These are phyloP conservation scores for Murraya paniculata DNA, from an alignment of 345 rosid genomes.

Conservation along the genomic window DNA sequence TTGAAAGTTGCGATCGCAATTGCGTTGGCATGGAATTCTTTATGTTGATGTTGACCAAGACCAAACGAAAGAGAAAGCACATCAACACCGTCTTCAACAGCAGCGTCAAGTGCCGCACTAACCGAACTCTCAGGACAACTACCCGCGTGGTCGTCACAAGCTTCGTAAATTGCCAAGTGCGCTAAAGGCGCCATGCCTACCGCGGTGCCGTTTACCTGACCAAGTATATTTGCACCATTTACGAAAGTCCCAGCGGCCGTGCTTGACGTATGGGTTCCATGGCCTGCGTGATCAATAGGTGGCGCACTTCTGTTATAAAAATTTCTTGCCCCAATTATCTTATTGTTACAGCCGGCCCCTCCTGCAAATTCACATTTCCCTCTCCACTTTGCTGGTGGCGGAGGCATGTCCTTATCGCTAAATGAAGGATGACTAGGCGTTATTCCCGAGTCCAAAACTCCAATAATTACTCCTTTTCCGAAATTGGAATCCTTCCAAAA, in stretches of 20 bases:
- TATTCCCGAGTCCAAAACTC: slow-evolving; percentile 54
- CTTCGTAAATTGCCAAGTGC: neutral
- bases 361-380: neutral
- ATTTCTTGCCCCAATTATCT: neutral
- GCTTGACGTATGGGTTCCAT: neutral
- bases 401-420: neutral
- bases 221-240: neutral
- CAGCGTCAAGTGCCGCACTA: neutral
- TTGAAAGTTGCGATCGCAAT: neutral
- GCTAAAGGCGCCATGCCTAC: neutral
- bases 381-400: neutral
- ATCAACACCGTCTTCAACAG: neutral
- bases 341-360: neutral
- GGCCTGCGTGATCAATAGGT: neutral
- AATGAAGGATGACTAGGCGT: slow-evolving; percentile 40
- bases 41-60: neutral
- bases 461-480: slow-evolving; percentile 49
- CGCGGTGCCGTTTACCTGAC: neutral
- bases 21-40: neutral
- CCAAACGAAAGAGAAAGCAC: neutral
- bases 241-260: neutral
- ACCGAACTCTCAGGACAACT: neutral
- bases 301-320: neutral
- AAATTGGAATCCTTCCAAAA: slow-evolving; percentile 36
- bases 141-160: neutral